phyloP scores from a whole-genome alignment of 768 basidiomycete genomes.

The Russula compacta region DNA sequence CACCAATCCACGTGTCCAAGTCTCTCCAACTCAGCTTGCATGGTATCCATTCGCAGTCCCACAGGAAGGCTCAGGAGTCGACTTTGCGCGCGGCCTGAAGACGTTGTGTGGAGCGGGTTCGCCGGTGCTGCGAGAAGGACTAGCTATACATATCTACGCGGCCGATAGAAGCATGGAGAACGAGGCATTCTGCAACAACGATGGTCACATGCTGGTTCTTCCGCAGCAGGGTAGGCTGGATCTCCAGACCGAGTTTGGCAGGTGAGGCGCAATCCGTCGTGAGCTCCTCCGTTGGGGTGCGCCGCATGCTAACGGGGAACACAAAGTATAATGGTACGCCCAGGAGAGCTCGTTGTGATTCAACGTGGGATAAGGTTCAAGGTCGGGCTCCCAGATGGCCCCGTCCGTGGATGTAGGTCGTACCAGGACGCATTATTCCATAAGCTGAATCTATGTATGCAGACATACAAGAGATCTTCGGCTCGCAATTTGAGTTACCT shows the following conservation, averaged over 20 bases:
- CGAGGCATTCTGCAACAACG: constrained; percentile 51
- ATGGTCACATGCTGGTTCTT: constrained; percentile 59
- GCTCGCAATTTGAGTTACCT: constrained; percentile 52
- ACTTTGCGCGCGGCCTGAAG: constrained; percentile 53
- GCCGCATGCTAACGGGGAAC: neutral
- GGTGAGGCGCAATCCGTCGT: constrained; percentile 30
- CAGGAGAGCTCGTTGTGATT: constrained; percentile 57
- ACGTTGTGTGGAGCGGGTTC: constrained; percentile 57
- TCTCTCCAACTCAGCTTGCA: constrained; percentile 55
- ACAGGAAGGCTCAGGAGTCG: constrained; percentile 30
- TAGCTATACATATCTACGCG: constrained; percentile 55
- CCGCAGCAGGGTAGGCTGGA: constrained; percentile 58
- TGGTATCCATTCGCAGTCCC: constrained; percentile 58
- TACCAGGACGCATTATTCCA: neutral
- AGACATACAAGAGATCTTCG: constrained; percentile 60
- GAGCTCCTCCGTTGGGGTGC: neutral
- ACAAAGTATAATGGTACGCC: constrained; percentile 47
- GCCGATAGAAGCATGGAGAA: constrained; percentile 53
- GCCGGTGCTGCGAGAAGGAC: constrained; percentile 51
- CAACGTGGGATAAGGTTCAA: constrained; percentile 62
- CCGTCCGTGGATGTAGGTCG: constrained; percentile 13
- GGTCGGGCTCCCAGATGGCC: constrained; percentile 30
- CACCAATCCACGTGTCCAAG: constrained; percentile 49
- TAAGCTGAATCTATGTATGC: neutral
- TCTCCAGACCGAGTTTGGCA: constrained; percentile 62